phyloP scores from a whole-genome alignment of 2,329 filamentous ascomycete genomes.

The Rhynchosporium agropyri region DNA sequence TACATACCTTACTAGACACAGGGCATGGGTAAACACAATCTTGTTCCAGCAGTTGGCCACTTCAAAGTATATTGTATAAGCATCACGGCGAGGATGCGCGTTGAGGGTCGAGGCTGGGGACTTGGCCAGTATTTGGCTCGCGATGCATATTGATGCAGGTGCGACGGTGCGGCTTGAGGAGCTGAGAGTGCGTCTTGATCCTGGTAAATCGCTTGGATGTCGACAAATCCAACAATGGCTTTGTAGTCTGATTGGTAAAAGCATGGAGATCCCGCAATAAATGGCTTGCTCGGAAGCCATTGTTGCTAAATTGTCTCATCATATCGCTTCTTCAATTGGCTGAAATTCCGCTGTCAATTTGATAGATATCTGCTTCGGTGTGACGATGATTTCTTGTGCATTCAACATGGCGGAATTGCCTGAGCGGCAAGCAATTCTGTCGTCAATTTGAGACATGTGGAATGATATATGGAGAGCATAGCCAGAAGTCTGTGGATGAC shows the following conservation, averaged over 20 bases:
- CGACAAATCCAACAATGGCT: slow-evolving; percentile 1
- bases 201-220: not conserved
- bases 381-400: no score
- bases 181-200: not conserved
- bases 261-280: not conserved
- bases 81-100: not conserved
- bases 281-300: not conserved
- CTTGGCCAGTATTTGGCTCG: not conserved
- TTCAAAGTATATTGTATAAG: not conserved
- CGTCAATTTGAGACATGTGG: no score
- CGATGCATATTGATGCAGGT: not conserved
- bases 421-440: no score
- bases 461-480: no score
- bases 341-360: not conserved
- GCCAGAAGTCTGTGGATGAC: no score
- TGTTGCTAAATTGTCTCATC: not conserved
- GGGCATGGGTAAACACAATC: not conserved
- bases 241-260: slow-evolving; percentile 6
- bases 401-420: no score
- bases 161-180: not conserved
- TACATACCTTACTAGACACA: not conserved
- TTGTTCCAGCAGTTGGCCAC: not conserved
- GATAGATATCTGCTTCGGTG: not conserved
- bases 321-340: not conserved
- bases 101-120: not conserved